phyloP scores from a whole-genome alignment of 768 basidiomycete species.

The Leucogyrophana mollusca region DNA sequence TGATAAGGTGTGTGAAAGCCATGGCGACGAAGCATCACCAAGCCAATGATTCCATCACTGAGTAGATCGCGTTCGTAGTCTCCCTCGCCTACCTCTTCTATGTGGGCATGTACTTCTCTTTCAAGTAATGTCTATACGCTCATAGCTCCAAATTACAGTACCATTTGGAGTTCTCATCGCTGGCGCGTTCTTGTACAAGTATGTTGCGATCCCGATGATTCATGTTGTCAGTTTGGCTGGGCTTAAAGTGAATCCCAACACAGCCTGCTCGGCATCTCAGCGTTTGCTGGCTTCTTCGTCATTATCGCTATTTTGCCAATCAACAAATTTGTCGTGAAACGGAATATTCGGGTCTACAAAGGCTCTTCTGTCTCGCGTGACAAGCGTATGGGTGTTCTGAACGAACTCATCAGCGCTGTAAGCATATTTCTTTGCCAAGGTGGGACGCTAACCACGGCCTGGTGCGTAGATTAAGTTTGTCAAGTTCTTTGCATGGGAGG shows the following conservation, averaged over 20 bases:
- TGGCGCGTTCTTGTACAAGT: constrained; percentile 75
- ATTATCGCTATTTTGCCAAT: constrained; percentile 31
- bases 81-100: constrained; percentile 67
- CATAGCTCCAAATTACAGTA: constrained; percentile 33
- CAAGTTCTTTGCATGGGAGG: constrained; percentile 26
- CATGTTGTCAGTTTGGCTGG: not conserved
- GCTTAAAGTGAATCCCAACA: not conserved
- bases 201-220: constrained; percentile 5
- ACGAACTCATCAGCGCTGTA: constrained; percentile 32
- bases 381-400: constrained; percentile 34
- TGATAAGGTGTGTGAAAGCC: constrained; percentile 41
- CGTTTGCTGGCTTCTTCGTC: constrained; percentile 69
- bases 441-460: too few relatives aligned
- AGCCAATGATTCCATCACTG: not conserved
- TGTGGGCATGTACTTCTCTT: constrained; percentile 42
- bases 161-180: constrained; percentile 81
- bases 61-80: constrained; percentile 44
- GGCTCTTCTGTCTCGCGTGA: constrained; percentile 25
- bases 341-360: constrained; percentile 23
- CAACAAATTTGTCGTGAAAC: constrained; percentile 31
- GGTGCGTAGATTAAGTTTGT: constrained; percentile 30
- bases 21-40: too few relatives aligned
- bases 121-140: constrained; percentile 4
- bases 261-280: constrained; percentile 64
- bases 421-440: too few relatives aligned